Percentiles rank a stretch among this genome's conserved stretches.
Conservation (phyloP, 306 rosid species). For the Lablab purpureus region DNA sequence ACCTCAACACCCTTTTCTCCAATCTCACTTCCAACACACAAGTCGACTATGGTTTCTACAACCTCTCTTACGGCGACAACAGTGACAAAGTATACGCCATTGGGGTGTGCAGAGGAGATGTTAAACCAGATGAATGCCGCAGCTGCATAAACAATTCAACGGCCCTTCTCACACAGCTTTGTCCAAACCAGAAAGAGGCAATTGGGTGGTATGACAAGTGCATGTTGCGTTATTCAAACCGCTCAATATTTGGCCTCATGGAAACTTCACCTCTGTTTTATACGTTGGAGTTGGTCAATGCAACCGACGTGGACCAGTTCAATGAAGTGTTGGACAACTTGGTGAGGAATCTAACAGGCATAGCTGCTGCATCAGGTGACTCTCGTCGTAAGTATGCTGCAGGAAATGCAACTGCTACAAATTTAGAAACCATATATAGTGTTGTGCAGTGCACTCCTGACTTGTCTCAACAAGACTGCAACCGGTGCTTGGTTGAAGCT, state of each 20-base stretch:
- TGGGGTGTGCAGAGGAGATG: slow-evolving; percentile 7
- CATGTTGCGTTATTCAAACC: slow-evolving; percentile 24
- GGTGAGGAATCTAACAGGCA: not conserved
- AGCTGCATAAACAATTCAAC: not conserved
- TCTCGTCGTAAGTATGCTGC: slow-evolving; percentile 41
- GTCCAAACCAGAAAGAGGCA: slow-evolving; percentile 11
- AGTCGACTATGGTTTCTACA: slow-evolving; percentile 27
- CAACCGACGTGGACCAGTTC: not conserved
- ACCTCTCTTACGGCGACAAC: not conserved
- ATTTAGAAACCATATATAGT: slow-evolving; percentile 19
- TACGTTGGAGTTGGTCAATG: not conserved
- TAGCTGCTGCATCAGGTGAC: slow-evolving; percentile 11
- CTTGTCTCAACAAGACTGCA: slow-evolving; percentile 32
- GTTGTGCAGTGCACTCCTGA: slow-evolving; percentile 54
- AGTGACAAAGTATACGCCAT: not conserved
- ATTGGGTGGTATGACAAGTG: not conserved
- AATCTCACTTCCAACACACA: slow-evolving; percentile 14
- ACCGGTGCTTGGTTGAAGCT: slow-evolving; percentile 21
- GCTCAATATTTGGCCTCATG: not conserved
- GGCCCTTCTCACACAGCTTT: not conserved
- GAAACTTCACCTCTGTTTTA: not conserved
- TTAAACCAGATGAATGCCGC: not conserved
- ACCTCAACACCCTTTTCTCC: slow-evolving; percentile 28
- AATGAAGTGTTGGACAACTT: not conserved
- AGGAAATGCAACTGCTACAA: not conserved